phyloP scores from a whole-genome alignment of 345 rosid genomes.

The Syzygium aqueum region DNA sequence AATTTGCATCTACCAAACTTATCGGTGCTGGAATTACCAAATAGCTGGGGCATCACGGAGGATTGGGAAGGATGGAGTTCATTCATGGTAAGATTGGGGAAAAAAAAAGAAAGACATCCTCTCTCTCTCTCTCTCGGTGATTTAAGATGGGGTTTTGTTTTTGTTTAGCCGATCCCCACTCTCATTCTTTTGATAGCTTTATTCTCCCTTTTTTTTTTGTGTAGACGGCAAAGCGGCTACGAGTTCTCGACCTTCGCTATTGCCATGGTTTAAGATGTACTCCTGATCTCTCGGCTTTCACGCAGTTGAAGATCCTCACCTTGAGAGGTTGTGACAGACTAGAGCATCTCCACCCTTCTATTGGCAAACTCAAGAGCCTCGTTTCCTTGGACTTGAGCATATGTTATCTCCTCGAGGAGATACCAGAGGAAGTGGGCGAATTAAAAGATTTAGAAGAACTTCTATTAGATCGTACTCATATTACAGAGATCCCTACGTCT shows the following conservation, averaged over 20 bases:
- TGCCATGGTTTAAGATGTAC: rapidly evolving
- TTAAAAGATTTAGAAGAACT: not conserved
- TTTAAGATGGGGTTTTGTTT: too few relatives aligned
- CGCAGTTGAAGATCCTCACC: rapidly evolving
- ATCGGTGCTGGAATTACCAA: too few relatives aligned
- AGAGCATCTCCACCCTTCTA: not conserved
- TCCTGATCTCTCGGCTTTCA: not conserved
- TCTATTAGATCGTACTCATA: rapidly evolving
- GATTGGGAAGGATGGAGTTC: not conserved
- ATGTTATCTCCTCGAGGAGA: rapidly evolving
- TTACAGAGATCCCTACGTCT: too few relatives aligned
- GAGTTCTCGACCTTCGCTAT: rapidly evolving
- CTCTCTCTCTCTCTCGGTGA: too few relatives aligned
- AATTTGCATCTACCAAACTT: too few relatives aligned
- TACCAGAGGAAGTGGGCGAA: not conserved
- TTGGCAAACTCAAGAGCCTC: not conserved
- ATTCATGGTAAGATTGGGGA: not conserved
- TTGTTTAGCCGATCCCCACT: not conserved
- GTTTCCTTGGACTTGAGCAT: rapidly evolving
- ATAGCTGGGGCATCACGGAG: too few relatives aligned
- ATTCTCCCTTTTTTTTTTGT: not conserved
- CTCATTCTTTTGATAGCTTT: not conserved
- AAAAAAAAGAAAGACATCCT: not conserved
- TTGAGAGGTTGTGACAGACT: rapidly evolving
- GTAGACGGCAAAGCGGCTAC: not conserved